phyloP scores from a whole-genome alignment of 345 rosid species.

The Syzygium oleosum region DNA sequence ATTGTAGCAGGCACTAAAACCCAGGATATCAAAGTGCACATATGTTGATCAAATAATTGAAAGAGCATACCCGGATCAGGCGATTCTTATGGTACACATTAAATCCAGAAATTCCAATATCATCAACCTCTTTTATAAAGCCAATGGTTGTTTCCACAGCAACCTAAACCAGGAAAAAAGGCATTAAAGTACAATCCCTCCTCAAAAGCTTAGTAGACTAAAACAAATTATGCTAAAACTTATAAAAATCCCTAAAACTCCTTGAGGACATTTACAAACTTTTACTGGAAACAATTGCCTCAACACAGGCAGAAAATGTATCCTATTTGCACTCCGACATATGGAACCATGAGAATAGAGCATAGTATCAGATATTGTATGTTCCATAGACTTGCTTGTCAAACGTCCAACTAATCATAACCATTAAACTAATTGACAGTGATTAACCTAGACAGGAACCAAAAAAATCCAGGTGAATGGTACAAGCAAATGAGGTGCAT shows the following conservation, averaged over 20 bases:
- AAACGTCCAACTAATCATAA: neutral
- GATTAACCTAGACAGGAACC: neutral
- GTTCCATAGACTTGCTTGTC: neutral
- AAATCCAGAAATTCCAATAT: conserved; percentile 45
- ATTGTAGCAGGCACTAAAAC: neutral
- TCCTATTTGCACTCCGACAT: neutral
- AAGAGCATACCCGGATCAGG: conserved; percentile 65
- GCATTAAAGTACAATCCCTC: neutral
- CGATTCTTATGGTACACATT: conserved; percentile 93
- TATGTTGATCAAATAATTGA: neutral
- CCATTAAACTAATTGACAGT: neutral
- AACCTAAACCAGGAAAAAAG: conserved; percentile 25
- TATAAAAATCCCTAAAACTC: neutral
- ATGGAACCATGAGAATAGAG: neutral
- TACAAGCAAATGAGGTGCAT: neutral
- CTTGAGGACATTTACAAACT: neutral
- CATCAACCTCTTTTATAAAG: conserved; percentile 63
- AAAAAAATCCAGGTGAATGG: neutral
- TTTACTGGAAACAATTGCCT: neutral
- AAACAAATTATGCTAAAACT: neutral
- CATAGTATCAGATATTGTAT: neutral
- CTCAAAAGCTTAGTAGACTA: neutral
- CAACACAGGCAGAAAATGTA: neutral
- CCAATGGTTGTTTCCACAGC: conserved; percentile 66
- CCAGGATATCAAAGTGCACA: neutral